A percentile compares a stretch with the other conserved stretches of the same genome.
phyloP scores from a whole-genome alignment of 768 basidiomycete species.

The Dioszegia aurantiaca region DNA sequence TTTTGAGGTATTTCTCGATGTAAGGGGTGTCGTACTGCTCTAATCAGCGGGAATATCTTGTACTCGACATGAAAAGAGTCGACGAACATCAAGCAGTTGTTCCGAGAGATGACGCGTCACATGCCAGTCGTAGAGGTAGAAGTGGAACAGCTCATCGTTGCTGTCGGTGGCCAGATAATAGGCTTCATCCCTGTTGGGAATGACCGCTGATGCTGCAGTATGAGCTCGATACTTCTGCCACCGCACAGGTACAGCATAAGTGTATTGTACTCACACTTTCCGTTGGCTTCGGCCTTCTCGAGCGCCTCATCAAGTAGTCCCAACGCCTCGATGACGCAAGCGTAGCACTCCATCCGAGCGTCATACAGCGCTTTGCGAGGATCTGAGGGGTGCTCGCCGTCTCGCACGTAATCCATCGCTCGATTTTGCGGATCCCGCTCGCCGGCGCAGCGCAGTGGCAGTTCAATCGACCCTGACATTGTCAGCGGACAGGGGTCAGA shows the following conservation, averaged over 20 bases:
- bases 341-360: constrained; percentile 70
- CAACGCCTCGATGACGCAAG: constrained; percentile 76
- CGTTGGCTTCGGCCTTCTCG: constrained; percentile 54
- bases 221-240: neutral
- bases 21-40: constrained; percentile 68
- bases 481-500: neutral
- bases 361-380: constrained; percentile 62
- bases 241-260: neutral
- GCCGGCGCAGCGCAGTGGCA: constrained; percentile 79
- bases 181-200: constrained; percentile 74
- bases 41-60: constrained; percentile 11
- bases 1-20: constrained; percentile 80
- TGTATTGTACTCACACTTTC: constrained; percentile 27
- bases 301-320: constrained; percentile 67
- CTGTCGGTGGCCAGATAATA: constrained; percentile 80
- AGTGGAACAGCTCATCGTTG: constrained; percentile 91
- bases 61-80: constrained; percentile 9
- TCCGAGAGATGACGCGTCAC: constrained; percentile 75
- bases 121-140: constrained; percentile 90
- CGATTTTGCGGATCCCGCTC: constrained; percentile 71
- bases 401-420: constrained; percentile 62
- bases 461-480: constrained; percentile 70
- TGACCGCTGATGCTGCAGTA: constrained; percentile 58
- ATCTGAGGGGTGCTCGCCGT: constrained; percentile 63
- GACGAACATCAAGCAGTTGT: constrained; percentile 78